Evolutionary conservation across 2,329 filamentous ascomycete genomes (phyloP).

Genomic region (Talaromyces sp.): DNA sequence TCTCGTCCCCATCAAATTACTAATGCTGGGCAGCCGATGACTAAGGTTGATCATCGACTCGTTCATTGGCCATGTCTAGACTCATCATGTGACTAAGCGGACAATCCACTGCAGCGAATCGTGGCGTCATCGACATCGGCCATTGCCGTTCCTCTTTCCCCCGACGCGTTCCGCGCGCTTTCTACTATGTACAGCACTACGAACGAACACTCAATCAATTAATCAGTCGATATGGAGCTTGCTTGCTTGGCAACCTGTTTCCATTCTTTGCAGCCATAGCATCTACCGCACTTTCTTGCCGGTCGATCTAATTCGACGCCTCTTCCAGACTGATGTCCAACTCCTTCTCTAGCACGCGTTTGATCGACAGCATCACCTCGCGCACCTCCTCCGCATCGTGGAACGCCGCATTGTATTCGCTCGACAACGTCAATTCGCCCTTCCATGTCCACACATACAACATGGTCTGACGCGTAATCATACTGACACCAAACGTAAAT

Average conservation of each 20-base stretch:
- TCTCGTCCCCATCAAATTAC: not conserved
- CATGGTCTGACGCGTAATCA: constrained; percentile 22
- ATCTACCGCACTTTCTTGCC: not conserved
- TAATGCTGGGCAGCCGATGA: not conserved
- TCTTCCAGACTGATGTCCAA: not conserved
- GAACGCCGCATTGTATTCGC: constrained; percentile 21
- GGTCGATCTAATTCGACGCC: not conserved
- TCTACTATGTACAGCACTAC: no score
- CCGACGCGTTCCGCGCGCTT: no score
- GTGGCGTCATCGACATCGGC: not conserved
- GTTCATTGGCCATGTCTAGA: not conserved
- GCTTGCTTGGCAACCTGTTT: not conserved
- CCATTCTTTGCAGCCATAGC: not conserved
- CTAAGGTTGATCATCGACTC: not conserved
- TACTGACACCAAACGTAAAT: constrained; percentile 21
- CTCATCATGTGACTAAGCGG: not conserved
- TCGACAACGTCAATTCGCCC: constrained; percentile 19
- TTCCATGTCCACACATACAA: constrained; percentile 22
- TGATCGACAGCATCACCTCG: constrained; percentile 2
- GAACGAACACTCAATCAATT: no score
- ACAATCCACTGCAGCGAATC: not conserved
- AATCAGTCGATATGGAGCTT: no score
- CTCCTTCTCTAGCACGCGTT: constrained; percentile 2
- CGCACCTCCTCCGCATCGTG: constrained; percentile 11
- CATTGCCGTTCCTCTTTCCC: not conserved